Conservation (phyloP, 192 early-diverging fungal species). For the Chytriomyces sp. region DNA sequence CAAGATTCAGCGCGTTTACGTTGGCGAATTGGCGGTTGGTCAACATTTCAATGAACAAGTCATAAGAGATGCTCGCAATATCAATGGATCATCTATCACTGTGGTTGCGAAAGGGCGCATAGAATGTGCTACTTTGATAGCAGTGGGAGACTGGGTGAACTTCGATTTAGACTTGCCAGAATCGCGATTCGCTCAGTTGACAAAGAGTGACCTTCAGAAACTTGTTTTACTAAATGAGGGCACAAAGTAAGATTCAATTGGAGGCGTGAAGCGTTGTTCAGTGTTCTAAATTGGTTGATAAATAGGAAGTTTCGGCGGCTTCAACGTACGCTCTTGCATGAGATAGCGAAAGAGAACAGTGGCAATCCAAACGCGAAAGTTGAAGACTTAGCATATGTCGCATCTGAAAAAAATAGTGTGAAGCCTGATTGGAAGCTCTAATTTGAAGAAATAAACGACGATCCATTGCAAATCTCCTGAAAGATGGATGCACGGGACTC, state of each 20-base stretch:
- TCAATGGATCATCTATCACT: background rate
- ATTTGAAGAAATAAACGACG: too few species aligned
- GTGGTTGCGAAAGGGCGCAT: conserved; percentile 11
- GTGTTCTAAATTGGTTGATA: background rate
- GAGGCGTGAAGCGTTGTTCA: background rate
- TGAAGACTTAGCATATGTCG: background rate
- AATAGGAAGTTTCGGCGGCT: conserved; percentile 15
- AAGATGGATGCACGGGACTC: too few species aligned
- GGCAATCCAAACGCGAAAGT: conserved; percentile 1
- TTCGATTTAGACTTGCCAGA: background rate
- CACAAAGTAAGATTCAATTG: background rate
- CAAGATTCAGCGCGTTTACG: background rate
- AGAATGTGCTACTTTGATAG: conserved; percentile 8
- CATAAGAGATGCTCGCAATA: background rate
- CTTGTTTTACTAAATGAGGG: background rate
- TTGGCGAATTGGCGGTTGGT: background rate
- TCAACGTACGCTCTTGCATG: background rate
- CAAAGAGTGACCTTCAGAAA: background rate
- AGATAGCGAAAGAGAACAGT: conserved; percentile 15
- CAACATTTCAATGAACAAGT: conserved; percentile 17
- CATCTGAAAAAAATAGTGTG: too few species aligned
- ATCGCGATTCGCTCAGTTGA: background rate
- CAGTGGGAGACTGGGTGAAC: conserved; percentile 24
- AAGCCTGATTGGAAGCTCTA: too few species aligned
- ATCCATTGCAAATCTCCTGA: too few species aligned